A percentile compares a stretch with the other conserved stretches of the same genome.
Conservation (phyloP, 352 stramenopile genomes). For the Phytopythium sindhum region DNA sequence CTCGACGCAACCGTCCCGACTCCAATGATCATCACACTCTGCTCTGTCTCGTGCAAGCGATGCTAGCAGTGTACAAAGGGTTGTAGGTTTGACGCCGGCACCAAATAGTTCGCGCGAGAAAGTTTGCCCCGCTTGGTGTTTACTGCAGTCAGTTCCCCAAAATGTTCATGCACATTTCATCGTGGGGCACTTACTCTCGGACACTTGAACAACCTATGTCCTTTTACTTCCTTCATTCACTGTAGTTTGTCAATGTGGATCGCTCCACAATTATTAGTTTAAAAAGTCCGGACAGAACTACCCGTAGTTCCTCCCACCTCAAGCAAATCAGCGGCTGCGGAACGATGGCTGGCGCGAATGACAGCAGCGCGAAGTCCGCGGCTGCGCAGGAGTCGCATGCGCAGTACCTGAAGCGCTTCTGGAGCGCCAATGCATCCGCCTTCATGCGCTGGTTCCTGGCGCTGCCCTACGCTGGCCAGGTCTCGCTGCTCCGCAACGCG, state of each 20-base stretch:
- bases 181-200: too few relatives aligned
- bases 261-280: too few relatives aligned
- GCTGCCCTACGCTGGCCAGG: constrained; percentile 70
- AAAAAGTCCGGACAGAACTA: too few relatives aligned
- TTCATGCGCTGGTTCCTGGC: constrained; percentile 87
- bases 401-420: constrained; percentile 73
- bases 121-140: background rate
- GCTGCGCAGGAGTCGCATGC: constrained; percentile 30
- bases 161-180: background rate
- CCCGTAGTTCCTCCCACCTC: background rate
- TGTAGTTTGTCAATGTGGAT: too few relatives aligned
- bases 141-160: background rate
- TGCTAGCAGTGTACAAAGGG: background rate
- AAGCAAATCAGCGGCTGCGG: background rate
- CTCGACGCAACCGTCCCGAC: too few relatives aligned
- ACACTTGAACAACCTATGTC: too few relatives aligned
- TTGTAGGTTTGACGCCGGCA: background rate
- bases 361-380: background rate
- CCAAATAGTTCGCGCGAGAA: background rate
- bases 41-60: background rate
- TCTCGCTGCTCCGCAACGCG: constrained; percentile 75
- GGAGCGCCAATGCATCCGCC: constrained; percentile 55
- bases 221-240: too few relatives aligned
- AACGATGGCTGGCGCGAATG: constrained; percentile 30
- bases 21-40: background rate